These are phyloP conservation scores for Cercospora citrullina DNA, from an alignment of 2,329 filamentous ascomycete genomes.

Conservation along the genomic window DNA sequence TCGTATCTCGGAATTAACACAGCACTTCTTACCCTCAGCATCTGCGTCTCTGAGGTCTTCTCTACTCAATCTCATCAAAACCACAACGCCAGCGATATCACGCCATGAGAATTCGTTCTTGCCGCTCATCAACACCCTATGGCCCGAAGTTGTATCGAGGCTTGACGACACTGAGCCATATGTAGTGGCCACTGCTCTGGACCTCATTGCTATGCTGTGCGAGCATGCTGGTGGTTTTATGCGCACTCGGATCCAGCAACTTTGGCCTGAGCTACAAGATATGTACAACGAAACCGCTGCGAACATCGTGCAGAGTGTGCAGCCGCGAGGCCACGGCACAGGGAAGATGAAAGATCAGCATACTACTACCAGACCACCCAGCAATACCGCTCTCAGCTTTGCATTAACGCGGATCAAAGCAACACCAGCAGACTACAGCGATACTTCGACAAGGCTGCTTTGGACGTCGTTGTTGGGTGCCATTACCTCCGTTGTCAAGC, in stretches of 20 bases:
- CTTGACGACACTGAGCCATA: conserved; percentile 67
- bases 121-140: conserved; percentile 84
- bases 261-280: conserved; percentile 57
- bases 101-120: conserved; percentile 80
- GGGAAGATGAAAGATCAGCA: not conserved
- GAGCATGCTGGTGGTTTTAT: conserved; percentile 77
- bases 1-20: conserved; percentile 78
- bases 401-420: conserved; percentile 26
- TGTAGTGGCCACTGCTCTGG: conserved; percentile 69
- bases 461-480: conserved; percentile 65
- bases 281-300: conserved; percentile 24
- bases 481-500: conserved; percentile 60
- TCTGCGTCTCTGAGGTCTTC: conserved; percentile 76
- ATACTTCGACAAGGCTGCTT: conserved; percentile 59
- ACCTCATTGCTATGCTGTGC: conserved; percentile 69
- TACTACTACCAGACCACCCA: not conserved
- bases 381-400: conserved; percentile 12
- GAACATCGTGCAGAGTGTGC: conserved; percentile 15
- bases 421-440: conserved; percentile 46
- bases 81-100: conserved; percentile 69
- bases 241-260: conserved; percentile 68
- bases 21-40: conserved; percentile 85
- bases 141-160: conserved; percentile 75
- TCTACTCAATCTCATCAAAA: conserved; percentile 73
- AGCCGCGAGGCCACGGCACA: not conserved